Evolutionary conservation across 495 filamentous ascomycete species (phyloP), one percentile per base, ranked within the genome.

Genomic region (Tetracladium setigerum): DNA sequence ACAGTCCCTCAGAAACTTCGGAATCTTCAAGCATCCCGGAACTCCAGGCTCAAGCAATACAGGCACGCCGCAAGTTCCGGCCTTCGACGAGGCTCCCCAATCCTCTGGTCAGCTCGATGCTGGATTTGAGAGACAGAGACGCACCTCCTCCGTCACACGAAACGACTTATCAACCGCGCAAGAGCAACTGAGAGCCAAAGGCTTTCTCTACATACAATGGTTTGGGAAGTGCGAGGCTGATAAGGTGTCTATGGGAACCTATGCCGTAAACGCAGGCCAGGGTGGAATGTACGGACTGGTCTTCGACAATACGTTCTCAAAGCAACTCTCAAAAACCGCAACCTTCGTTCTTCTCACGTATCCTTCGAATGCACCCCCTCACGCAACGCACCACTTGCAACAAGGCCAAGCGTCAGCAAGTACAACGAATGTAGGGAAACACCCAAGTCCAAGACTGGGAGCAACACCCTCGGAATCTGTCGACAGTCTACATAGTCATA

Each of bases 291-390:
- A 94, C 64, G 92, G 88, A 27, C 73, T 98, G 45, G 87, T 97
- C 19, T 95, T 98, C 61, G 92, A 98, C 74, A 98, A 98, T 61
- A 98, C 94, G 30, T 97, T 97, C 63, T 94, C 90, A 41, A 97
- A 95, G 68, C 84, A 89, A 60, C 80, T 88, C 34, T 88, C 89
- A 42, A 98, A 98, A 67, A 95, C 85, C 33, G 87, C 86, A 11
- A 97, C 91, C 15, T 86, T 97, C 53, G 91, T 96, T 15, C 77
- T 97, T 36, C 75, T 97, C 53, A 96, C 88, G 12, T 95, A 97
- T 56, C 89, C 91, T 30, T 89, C 87, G 31, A 82, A 81, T 51
- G 71, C 81, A 12, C 84, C 89, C 16, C 92, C 94, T 0, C 87
- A 89, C 52, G 79, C 83, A 4, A 78, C 86, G 43, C 57, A 56